phyloP scores from a whole-genome alignment of 2,329 filamentous ascomycete genomes.

The Xylaria sp. region DNA sequence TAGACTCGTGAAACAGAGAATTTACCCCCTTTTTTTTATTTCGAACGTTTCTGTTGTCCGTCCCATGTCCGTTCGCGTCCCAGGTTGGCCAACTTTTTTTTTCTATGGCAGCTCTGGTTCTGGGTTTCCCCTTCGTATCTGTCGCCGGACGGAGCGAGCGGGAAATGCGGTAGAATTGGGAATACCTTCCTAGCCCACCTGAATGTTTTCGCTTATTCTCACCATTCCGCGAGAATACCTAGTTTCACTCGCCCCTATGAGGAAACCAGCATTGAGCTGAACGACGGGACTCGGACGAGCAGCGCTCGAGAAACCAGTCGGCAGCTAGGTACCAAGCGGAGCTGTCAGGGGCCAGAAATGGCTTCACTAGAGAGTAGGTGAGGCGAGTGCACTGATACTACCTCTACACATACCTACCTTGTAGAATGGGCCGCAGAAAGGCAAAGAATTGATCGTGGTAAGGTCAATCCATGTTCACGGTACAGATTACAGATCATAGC shows the following conservation, averaged over 20 bases:
- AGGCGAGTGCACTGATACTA: background rate
- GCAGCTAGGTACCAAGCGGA: background rate
- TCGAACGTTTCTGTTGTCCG: slow-evolving; percentile 12
- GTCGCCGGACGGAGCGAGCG: no score
- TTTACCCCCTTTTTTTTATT: slow-evolving; percentile 13
- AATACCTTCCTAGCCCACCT: slow-evolving; percentile 4
- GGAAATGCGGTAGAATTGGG: background rate
- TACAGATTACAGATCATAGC: no score
- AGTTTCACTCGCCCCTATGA: slow-evolving; percentile 11
- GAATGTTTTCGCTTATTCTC: slow-evolving; percentile 6
- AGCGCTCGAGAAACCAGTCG: background rate
- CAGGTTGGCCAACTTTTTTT: slow-evolving; percentile 4
- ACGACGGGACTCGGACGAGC: slow-evolving; percentile 2
- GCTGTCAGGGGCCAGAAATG: background rate
- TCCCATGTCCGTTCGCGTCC: slow-evolving; percentile 6
- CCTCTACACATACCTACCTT: no score
- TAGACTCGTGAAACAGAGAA: slow-evolving; percentile 15
- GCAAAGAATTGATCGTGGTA: background rate
- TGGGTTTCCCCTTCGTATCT: no score
- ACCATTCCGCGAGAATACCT: slow-evolving; percentile 10
- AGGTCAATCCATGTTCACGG: background rate
- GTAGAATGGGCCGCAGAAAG: background rate
- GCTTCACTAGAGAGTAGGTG: background rate
- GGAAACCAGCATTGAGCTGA: slow-evolving; percentile 4
- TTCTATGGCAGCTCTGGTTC: no score